These are phyloP conservation scores for Rhizopogon vulgaris DNA, from an alignment of 768 basidiomycete genomes.

Conservation along the genomic window DNA sequence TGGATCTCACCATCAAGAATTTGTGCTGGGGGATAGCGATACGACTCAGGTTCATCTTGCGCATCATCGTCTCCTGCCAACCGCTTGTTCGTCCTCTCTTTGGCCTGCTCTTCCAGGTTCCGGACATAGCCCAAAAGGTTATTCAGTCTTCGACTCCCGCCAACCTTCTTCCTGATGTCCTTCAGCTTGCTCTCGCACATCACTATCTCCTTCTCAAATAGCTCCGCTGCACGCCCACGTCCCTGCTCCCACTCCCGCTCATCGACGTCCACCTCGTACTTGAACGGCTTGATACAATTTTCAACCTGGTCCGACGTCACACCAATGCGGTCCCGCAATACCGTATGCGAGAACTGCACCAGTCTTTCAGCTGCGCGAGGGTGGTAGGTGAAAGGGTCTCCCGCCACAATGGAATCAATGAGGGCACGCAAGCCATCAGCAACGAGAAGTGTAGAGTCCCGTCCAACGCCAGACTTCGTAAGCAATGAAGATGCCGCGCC, in stretches of 20 bases:
- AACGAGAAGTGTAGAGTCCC: slow-evolving; percentile 90
- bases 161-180: slow-evolving; percentile 84
- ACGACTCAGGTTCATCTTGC: slow-evolving; percentile 56
- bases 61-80: slow-evolving; percentile 35
- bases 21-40: slow-evolving; percentile 88
- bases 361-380: slow-evolving; percentile 85
- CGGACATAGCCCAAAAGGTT: slow-evolving; percentile 77
- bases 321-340: slow-evolving; percentile 88
- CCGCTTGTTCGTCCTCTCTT: slow-evolving; percentile 50
- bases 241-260: slow-evolving; percentile 89
- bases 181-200: slow-evolving; percentile 85
- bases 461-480: slow-evolving; percentile 93
- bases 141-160: slow-evolving; percentile 75
- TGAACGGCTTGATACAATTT: slow-evolving; percentile 99
- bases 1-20: slow-evolving; percentile 75
- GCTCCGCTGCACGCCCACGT: slow-evolving; percentile 61
- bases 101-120: slow-evolving; percentile 71
- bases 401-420: slow-evolving; percentile 82
- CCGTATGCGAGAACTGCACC: slow-evolving; percentile 86
- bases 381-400: slow-evolving; percentile 90
- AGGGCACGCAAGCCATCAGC: slow-evolving; percentile 88
- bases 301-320: slow-evolving; percentile 98
- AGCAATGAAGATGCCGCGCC: slow-evolving; percentile 89
- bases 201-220: slow-evolving; percentile 78
- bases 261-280: slow-evolving; percentile 96